These are phyloP conservation scores for Nannochloropsis oceanica DNA, from an alignment of 108 stramenopile species.

Conservation along the genomic window DNA sequence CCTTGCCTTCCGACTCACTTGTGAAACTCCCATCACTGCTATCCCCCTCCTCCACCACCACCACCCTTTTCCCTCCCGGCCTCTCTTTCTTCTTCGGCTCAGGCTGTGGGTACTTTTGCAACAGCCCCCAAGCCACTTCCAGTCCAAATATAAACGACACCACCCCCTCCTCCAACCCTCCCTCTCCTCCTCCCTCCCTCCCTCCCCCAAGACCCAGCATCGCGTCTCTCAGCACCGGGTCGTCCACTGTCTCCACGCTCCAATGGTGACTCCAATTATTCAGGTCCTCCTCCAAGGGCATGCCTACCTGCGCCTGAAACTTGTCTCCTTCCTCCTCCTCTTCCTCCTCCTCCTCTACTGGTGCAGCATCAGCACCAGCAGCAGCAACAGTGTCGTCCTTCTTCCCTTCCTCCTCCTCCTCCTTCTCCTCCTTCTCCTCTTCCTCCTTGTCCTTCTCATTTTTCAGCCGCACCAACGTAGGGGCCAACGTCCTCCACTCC, in stretches of 20 bases:
- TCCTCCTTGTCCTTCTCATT: neutral
- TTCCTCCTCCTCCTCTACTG: neutral
- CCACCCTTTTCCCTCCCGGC: neutral
- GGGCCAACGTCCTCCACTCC: neutral
- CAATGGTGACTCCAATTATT: constrained; percentile 78
- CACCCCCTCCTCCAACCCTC: constrained; percentile 53
- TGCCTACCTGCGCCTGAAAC: constrained; percentile 42
- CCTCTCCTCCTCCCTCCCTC: neutral
- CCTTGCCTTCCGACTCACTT: neutral
- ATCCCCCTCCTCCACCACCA: neutral
- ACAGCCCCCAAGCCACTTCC: constrained; percentile 77
- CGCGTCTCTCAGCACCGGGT: constrained; percentile 59
- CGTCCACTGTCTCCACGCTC: constrained; percentile 66
- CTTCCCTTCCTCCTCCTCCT: neutral
- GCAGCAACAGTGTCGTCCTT: no score
- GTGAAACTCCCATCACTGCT: neutral
- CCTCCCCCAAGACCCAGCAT: neutral
- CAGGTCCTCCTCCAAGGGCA: constrained; percentile 90
- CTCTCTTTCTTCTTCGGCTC: constrained; percentile 50
- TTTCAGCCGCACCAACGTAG: neutral
- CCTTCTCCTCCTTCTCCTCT: neutral
- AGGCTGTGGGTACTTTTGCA: constrained; percentile 68
- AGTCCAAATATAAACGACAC: constrained; percentile 87
- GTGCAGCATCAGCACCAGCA: no score
- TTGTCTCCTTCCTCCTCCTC: constrained; percentile 15